A percentile compares a stretch with the other conserved stretches of the same genome.
Conservation (phyloP, 768 basidiomycete species). For the Udeniomyces megalosporus region DNA sequence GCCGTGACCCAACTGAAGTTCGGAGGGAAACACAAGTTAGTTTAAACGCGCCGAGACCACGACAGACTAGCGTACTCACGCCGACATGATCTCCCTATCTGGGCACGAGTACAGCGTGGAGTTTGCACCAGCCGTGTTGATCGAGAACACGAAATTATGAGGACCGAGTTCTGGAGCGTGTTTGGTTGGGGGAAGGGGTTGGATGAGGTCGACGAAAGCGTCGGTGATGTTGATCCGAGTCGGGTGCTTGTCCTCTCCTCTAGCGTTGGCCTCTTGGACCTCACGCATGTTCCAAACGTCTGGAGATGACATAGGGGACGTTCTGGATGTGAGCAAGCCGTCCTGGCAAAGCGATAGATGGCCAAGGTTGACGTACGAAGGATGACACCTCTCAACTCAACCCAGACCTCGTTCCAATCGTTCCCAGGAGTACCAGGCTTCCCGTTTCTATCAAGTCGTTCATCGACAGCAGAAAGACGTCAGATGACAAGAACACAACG, state of each 20-base stretch:
- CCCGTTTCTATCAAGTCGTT: conserved; percentile 20
- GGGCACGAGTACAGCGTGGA: conserved; percentile 76
- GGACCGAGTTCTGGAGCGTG: conserved; percentile 27
- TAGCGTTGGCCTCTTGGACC: conserved; percentile 27
- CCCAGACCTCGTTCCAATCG: conserved; percentile 31
- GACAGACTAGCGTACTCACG: conserved; percentile 19
- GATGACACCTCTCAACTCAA: conserved; percentile 30
- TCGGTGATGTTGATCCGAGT: conserved; percentile 29
- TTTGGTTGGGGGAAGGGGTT: conserved; percentile 29
- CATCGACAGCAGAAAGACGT: neutral
- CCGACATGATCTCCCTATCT: conserved; percentile 46
- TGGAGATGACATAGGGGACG: conserved; percentile 8
- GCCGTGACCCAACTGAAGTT: conserved; percentile 60
- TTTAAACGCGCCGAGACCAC: neutral
- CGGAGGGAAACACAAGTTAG: neutral
- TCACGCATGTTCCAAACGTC: conserved; percentile 32
- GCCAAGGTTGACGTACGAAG: conserved; percentile 21
- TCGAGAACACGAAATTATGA: conserved; percentile 51
- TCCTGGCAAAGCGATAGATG: neutral
- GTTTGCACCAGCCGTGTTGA: conserved; percentile 90
- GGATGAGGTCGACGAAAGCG: conserved; percentile 28
- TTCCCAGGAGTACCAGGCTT: conserved; percentile 27
- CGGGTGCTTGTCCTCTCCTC: conserved; percentile 30
- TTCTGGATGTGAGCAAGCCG: neutral
- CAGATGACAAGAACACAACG: neutral